Evolutionary conservation across 768 basidiomycete species (phyloP), one percentile per base, ranked within the genome.

Genomic region (Gyrodon lividus): DNA sequence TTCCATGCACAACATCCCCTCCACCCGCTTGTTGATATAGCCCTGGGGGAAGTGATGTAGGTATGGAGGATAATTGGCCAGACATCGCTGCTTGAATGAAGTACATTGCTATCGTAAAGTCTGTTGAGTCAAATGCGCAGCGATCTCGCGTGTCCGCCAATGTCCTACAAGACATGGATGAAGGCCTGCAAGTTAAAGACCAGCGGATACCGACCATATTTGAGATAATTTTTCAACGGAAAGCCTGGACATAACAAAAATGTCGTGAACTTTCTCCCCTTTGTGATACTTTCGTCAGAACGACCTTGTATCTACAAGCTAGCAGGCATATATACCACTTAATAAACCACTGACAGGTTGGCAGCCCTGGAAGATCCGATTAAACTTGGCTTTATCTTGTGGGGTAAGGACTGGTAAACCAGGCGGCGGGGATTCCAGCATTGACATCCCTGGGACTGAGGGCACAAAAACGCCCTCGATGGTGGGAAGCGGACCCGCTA

Each of bases 51-150:
- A 98, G 78, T 2, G 77, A 72, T 5, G 79, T 69, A 30, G 94
- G 94, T 44, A 95, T 77, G 54, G 77, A 78, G 47, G 84, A 74
- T 49, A 92, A 72, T 56, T 86, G 80, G 49, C 81, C 81, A 47
- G 87, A 82, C 94, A 98, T 97, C 33, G 81, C 74, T 17, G 83
- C 87, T 70, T 97, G 94, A 57, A 98, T 94, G 64, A 98, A 82
- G 69, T 92, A 92, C 94, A 97, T 95, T 34, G 87, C 97, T 62
- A 99, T 83, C 53, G 88, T 86, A 66, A 99, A 99, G 70, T 99
- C 97, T 39, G 87, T 78, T 14, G 83, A 74, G 68, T 99, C 97
- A 53, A 99, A 83, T 12, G 78, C 74, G 44, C 97, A 95, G 54
- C 97, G 81, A 59, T 89, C 82, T 69, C 95, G 89, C 4, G 94